Evolutionary conservation across 2,329 filamentous ascomycete genomes (phyloP).

Genomic region (Venturia nashicola): DNA sequence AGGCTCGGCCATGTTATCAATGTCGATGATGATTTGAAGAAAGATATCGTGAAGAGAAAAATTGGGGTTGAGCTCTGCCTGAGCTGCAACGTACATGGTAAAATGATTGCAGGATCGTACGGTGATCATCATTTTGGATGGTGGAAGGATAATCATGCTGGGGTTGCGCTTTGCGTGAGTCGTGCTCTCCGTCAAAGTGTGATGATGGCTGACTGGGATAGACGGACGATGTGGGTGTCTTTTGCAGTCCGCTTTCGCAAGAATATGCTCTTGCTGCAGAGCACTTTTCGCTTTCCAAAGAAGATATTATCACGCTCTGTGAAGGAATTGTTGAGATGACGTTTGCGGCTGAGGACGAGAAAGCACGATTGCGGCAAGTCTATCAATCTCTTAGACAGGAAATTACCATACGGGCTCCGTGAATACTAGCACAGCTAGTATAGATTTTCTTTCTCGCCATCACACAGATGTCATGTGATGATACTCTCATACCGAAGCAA

Average conservation of each 20-base stretch:
- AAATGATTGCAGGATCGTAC: conserved; percentile 54
- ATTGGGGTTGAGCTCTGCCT: conserved; percentile 66
- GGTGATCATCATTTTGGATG: conserved; percentile 64
- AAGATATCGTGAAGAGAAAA: conserved; percentile 39
- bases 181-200: neutral
- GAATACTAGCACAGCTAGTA: no score
- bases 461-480: no score
- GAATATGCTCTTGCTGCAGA: conserved; percentile 63
- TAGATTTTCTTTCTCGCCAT: no score
- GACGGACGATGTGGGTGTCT: conserved; percentile 78
- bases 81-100: conserved; percentile 68
- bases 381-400: neutral
- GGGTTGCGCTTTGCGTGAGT: conserved; percentile 56
- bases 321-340: conserved; percentile 50
- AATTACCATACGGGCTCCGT: neutral
- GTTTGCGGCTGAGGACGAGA: conserved; percentile 54
- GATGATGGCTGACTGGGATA: conserved; percentile 21
- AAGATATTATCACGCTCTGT: conserved; percentile 43
- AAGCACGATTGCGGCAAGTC: conserved; percentile 32
- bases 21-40: conserved; percentile 48
- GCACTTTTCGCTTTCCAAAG: conserved; percentile 48
- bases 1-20: conserved; percentile 71
- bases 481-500: no score
- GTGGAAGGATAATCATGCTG: conserved; percentile 47
- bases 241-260: conserved; percentile 62